Evolutionary conservation across 2,329 filamentous ascomycete genomes (phyloP).

Genomic region (Cytospora piceae): DNA sequence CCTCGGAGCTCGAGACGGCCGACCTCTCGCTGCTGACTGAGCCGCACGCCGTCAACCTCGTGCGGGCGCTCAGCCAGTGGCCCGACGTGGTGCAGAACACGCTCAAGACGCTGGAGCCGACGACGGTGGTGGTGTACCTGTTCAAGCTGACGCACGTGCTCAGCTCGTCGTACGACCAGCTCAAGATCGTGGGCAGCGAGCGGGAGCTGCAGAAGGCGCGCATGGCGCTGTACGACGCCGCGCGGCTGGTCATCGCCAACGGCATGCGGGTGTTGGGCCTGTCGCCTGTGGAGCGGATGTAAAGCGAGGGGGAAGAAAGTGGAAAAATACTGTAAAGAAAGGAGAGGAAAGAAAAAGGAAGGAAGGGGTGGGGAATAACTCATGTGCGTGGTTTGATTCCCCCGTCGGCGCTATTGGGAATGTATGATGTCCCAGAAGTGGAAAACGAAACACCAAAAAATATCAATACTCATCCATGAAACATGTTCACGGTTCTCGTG

Average conservation of each 20-base stretch:
- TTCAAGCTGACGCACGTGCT: constrained; percentile 86
- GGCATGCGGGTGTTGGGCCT: constrained; percentile 83
- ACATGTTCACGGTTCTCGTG: not conserved
- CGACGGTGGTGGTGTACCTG: constrained; percentile 61
- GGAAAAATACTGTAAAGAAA: not conserved
- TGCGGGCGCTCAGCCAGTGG: constrained; percentile 79
- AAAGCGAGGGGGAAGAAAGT: not conserved
- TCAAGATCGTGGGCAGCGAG: constrained; percentile 82
- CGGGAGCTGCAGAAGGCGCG: constrained; percentile 70
- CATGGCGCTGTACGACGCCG: constrained; percentile 77
- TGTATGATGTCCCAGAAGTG: not conserved
- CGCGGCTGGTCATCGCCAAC: constrained; percentile 76
- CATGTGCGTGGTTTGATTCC: not conserved
- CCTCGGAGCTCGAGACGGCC: constrained; percentile 63
- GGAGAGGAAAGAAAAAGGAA: not conserved
- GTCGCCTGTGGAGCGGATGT: constrained; percentile 69
- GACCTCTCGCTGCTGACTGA: constrained; percentile 72
- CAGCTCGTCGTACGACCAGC: constrained; percentile 79
- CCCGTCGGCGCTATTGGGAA: not conserved
- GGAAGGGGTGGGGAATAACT: not conserved
- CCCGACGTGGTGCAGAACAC: constrained; percentile 85
- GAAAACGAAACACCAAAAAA: not conserved
- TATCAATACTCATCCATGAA: not conserved
- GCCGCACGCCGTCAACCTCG: constrained; percentile 71
- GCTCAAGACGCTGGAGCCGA: constrained; percentile 77